A percentile compares a stretch with the other conserved stretches of the same genome.
These are phyloP conservation scores for Picochlorum sp. DNA, from an alignment of 139 green algal genomes.

Conservation along the genomic window DNA sequence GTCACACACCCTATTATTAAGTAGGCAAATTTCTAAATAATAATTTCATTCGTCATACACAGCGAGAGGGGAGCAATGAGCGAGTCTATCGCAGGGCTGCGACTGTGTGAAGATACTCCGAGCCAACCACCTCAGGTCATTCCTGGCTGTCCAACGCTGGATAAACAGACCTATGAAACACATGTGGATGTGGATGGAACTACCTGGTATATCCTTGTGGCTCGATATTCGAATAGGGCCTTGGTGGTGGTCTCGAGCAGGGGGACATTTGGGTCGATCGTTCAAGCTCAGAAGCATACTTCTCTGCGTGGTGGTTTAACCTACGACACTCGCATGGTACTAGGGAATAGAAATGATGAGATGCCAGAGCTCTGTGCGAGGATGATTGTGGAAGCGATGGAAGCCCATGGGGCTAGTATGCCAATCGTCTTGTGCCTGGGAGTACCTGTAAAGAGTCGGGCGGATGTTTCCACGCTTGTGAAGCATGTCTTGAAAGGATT, in stretches of 20 bases:
- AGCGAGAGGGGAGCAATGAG: too few species aligned
- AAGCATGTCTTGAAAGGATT: too few species aligned
- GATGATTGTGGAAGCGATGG: slow-evolving; percentile 22
- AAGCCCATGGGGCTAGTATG: slow-evolving; percentile 5
- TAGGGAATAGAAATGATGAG: slow-evolving; percentile 26
- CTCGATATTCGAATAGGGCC: slow-evolving; percentile 25
- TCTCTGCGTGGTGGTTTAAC: slow-evolving; percentile 17
- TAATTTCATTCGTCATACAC: too few species aligned
- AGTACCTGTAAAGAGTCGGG: neutral
- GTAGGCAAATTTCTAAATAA: too few species aligned
- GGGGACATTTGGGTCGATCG: slow-evolving; percentile 32
- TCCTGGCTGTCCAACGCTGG: too few species aligned
- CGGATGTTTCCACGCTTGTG: too few species aligned
- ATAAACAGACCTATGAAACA: too few species aligned
- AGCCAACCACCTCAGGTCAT: too few species aligned
- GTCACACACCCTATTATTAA: too few species aligned
- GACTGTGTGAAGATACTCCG: too few species aligned
- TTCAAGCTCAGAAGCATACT: slow-evolving; percentile 19
- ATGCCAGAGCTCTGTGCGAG: slow-evolving; percentile 22
- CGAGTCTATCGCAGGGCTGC: too few species aligned
- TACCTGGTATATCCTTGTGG: neutral
- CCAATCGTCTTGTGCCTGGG: slow-evolving; percentile 31
- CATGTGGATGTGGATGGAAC: too few species aligned
- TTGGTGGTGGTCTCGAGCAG: slow-evolving; percentile 31
- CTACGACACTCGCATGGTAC: slow-evolving; percentile 20